A percentile compares a stretch with the other conserved stretches of the same genome.
phyloP scores from a whole-genome alignment of 2,329 filamentous ascomycete species.

The Diaporthe destruens region DNA sequence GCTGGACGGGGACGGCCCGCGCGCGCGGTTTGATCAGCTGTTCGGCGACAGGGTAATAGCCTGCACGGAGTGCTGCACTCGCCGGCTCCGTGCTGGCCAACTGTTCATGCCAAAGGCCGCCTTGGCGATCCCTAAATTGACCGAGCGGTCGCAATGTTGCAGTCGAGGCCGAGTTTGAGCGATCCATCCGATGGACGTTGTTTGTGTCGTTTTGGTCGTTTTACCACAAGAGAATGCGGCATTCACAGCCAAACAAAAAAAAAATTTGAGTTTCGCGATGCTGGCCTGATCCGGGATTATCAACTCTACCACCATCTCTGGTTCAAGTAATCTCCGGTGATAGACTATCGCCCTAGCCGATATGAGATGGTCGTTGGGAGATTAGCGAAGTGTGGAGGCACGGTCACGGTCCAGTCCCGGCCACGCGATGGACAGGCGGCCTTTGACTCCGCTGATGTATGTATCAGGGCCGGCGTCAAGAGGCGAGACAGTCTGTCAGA shows the following conservation, averaged over 20 bases:
- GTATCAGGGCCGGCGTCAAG: conserved; percentile 31
- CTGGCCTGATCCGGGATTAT: conserved; percentile 36
- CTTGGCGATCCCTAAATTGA: conserved; percentile 32
- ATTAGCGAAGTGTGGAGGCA: conserved; percentile 40
- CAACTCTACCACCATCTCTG: conserved; percentile 24
- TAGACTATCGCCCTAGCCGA: conserved; percentile 41
- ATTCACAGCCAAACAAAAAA: not conserved
- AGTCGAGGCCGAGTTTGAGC: conserved; percentile 7
- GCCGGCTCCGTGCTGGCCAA: conserved; percentile 23
- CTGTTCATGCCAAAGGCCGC: conserved; percentile 41
- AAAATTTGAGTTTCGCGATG: conserved; percentile 39
- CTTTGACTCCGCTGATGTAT: conserved; percentile 8
- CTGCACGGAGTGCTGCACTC: conserved; percentile 28
- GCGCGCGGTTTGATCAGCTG: conserved; percentile 30
- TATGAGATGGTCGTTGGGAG: conserved; percentile 38
- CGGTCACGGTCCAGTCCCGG: conserved; percentile 32
- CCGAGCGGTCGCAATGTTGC: conserved; percentile 19
- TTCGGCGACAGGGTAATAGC: conserved; percentile 34
- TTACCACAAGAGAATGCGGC: conserved; percentile 14
- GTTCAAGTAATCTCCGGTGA: conserved; percentile 41
- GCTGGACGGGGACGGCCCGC: conserved; percentile 39
- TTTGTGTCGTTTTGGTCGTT: conserved; percentile 29
- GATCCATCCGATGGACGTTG: not conserved
- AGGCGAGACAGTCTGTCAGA: conserved; percentile 40
- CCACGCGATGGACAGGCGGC: conserved; percentile 32